Conservation (phyloP, 2,329 filamentous ascomycete genomes). For the Orbilia ellipsospora region DNA sequence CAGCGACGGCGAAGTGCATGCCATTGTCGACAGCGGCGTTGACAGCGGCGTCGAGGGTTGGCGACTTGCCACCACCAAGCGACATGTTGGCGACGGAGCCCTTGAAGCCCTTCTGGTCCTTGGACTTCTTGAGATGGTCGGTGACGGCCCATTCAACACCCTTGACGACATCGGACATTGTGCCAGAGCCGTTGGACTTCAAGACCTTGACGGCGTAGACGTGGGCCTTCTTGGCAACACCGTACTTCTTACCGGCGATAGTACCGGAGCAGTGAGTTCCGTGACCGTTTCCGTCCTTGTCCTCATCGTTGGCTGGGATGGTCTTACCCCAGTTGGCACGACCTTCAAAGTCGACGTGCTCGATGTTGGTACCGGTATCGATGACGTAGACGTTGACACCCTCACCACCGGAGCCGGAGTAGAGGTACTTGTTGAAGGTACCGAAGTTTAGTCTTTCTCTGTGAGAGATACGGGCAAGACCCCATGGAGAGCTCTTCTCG, state of each 20-base stretch:
- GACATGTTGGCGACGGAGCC: slow-evolving; percentile 99
- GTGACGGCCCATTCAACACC: slow-evolving; percentile 94
- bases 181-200: slow-evolving; percentile 93
- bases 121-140: slow-evolving; percentile 80
- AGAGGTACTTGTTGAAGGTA: slow-evolving; percentile 98
- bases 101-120: slow-evolving; percentile 98
- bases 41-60: slow-evolving; percentile 77
- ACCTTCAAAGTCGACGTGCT: slow-evolving; percentile 97
- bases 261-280: slow-evolving; percentile 99
- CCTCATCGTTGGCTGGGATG: slow-evolving; percentile 83
- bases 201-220: slow-evolving; percentile 98
- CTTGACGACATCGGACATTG: slow-evolving; percentile 98
- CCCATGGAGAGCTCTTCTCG: slow-evolving; percentile 98
- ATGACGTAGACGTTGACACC: slow-evolving; percentile 99
- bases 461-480: slow-evolving; percentile 97
- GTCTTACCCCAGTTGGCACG: slow-evolving; percentile 98
- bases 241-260: slow-evolving; percentile 97
- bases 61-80: slow-evolving; percentile 95
- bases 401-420: slow-evolving; percentile 87
- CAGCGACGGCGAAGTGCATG: slow-evolving; percentile 97
- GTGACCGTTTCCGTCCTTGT: slow-evolving; percentile 96
- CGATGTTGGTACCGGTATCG: slow-evolving; percentile 92
- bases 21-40: slow-evolving; percentile 71
- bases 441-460: slow-evolving; percentile 86
- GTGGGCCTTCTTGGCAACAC: slow-evolving; percentile 98